phyloP scores from a whole-genome alignment of 179 eudicot genomes.

The Beta lomatogona region DNA sequence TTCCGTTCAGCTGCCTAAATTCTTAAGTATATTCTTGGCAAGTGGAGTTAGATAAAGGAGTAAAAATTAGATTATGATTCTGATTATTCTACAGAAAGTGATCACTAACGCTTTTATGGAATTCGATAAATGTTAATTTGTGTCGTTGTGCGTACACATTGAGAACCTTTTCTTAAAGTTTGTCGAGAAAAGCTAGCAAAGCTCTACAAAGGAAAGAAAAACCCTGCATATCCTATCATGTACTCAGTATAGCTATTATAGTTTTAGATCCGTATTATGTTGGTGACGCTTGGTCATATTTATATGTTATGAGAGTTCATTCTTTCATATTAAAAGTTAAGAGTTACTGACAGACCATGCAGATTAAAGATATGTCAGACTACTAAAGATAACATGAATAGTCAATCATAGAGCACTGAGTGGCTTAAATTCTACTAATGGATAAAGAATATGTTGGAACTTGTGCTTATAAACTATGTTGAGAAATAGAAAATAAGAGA shows the following conservation, averaged over 20 bases:
- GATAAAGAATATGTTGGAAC: background rate
- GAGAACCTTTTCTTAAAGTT: background rate
- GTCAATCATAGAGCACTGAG: background rate
- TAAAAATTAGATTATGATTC: background rate
- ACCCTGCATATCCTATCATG: background rate
- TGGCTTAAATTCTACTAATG: background rate
- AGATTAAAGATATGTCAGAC: background rate
- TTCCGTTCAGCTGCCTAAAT: background rate
- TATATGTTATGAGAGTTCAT: background rate
- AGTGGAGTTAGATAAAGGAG: background rate
- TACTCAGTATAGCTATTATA: background rate
- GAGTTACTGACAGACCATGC: background rate
- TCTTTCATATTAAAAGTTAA: background rate
- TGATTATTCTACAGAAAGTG: background rate
- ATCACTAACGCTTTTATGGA: background rate
- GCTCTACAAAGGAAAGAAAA: too few species aligned
- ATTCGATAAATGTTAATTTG: background rate
- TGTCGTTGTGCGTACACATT: background rate
- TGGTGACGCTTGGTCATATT: background rate
- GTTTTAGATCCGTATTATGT: background rate
- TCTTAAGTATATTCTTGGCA: too few species aligned
- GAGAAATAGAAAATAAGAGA: background rate
- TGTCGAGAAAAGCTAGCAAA: background rate
- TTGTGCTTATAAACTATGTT: background rate
- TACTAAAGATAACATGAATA: background rate